Evolutionary conservation across 176 grass and related monocot species (phyloP), one percentile per base, ranked within the genome.

Genomic region (Lolium rigidum): DNA sequence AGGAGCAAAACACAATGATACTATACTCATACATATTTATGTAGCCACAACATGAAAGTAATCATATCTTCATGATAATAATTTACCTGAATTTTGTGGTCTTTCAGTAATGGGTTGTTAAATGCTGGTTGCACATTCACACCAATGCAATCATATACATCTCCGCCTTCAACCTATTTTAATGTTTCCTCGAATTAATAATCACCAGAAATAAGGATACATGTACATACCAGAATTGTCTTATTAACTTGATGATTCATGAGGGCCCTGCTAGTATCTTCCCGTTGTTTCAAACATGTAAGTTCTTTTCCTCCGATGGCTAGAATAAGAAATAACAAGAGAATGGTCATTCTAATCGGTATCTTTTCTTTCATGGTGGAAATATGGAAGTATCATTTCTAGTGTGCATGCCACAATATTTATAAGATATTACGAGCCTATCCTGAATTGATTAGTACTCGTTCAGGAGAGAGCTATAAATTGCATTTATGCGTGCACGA

Each of bases 11-110:
- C 1, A 16, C 6, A 7, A 46, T 20, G 13, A 69, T 4, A 5
- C 8, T 43, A 46, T 46, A 43, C 44, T 9, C 6, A 61, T 67
- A 17, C 37, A 67, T 35, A 63, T 26, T 63, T 59, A 59, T n/a
- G 39, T 41, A 41, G 39, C 5, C 39, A 41, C 39, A 41, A 61
- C 21, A 67, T 37, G 28, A 67, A 67, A 35, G 14, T 37, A 67
- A 65, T 67, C 5, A 67, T 35, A 67, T 67, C 4, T 67, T 67
- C 14, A 37, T 16, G 37, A 43, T 5, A 21, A 18, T 43, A 43
- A 11, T 38, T 5, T 70, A 69, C 63, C 48, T 82, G 79, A 8
- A 82, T 68, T 55, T 2, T n/a, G 24, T 82, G 79, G 7, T 68
- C 66, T n/a, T 82, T 81, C 48, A 69, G 35, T 3, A 39, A 49